Conservation (phyloP, 768 basidiomycete species). For the Phylloporus rhodoxanthus region DNA sequence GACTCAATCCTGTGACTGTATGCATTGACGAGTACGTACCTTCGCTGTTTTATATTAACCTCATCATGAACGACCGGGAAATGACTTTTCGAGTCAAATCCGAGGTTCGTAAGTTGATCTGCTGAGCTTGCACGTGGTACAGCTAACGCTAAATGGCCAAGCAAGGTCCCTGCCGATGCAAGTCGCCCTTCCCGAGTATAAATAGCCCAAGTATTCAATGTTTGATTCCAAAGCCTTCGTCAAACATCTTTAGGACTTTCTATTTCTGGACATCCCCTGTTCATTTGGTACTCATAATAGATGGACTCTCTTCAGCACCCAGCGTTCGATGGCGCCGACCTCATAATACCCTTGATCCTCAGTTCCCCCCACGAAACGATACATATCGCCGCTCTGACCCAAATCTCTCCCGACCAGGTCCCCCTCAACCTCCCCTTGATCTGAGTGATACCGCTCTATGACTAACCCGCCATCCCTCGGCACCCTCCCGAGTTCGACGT, state of each 20-base stretch:
- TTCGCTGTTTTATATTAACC: too few relatives aligned
- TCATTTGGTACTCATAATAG: not conserved
- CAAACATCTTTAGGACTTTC: slow-evolving; percentile 12
- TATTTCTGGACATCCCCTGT: not conserved
- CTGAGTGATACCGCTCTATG: slow-evolving; percentile 5
- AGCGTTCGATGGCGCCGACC: not conserved
- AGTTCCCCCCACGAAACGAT: slow-evolving; percentile 5
- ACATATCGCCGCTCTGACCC: slow-evolving; percentile 6
- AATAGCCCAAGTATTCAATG: too few relatives aligned
- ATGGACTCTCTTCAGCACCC: slow-evolving; percentile 9
- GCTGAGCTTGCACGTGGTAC: too few relatives aligned
- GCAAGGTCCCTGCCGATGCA: too few relatives aligned
- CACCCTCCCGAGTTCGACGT: slow-evolving; percentile 34
- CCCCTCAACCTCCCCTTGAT: not conserved
- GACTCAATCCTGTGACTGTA: too few relatives aligned
- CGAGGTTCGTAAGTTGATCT: too few relatives aligned
- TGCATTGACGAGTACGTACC: too few relatives aligned
- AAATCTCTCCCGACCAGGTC: slow-evolving; percentile 15
- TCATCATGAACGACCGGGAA: too few relatives aligned
- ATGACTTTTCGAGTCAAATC: too few relatives aligned
- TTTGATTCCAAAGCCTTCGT: slow-evolving; percentile 26
- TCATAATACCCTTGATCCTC: not conserved
- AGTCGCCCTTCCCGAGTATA: too few relatives aligned
- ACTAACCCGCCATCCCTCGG: slow-evolving; percentile 11
- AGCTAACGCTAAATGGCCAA: too few relatives aligned